A percentile compares a stretch with the other conserved stretches of the same genome.
Conservation (phyloP, 257 asterid genomes). For the Solanum tarapatanum region DNA sequence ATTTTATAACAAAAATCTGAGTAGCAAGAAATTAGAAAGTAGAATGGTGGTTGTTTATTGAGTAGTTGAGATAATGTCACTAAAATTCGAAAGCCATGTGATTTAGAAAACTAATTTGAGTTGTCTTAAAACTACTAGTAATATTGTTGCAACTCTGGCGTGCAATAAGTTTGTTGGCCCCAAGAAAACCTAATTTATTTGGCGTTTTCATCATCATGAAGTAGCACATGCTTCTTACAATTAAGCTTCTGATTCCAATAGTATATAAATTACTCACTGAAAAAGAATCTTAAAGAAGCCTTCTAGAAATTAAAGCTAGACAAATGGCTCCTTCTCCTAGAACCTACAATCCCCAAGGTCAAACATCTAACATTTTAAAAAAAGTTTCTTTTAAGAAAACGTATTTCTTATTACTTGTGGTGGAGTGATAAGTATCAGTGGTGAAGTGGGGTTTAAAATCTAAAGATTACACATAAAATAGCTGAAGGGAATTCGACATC, state of each 20-base stretch:
- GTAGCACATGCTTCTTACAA: slow-evolving; percentile 12
- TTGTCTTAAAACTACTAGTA: slow-evolving; percentile 10
- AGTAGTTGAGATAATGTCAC: no score
- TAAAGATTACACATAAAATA: no score
- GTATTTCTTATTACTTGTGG: neutral
- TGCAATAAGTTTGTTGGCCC: slow-evolving; percentile 2
- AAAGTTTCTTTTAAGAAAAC: neutral
- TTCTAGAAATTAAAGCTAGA: neutral
- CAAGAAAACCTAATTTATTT: slow-evolving; percentile 27
- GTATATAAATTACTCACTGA: neutral
- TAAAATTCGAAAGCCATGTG: slow-evolving; percentile 22
- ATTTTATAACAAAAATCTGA: neutral
- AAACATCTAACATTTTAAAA: neutral
- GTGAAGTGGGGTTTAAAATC: no score
- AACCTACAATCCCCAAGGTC: neutral
- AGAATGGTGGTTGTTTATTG: neutral
- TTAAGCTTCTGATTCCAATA: neutral
- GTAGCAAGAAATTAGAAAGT: neutral
- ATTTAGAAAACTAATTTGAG: slow-evolving; percentile 19
- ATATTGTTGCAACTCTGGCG: neutral
- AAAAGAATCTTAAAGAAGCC: neutral
- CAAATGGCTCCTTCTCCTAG: neutral
- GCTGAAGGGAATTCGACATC: no score
- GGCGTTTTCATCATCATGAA: slow-evolving; percentile 15
- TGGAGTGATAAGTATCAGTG: no score